Conservation (phyloP, 2,329 filamentous ascomycete genomes). For the Phyllosticta paracitricarpa region DNA sequence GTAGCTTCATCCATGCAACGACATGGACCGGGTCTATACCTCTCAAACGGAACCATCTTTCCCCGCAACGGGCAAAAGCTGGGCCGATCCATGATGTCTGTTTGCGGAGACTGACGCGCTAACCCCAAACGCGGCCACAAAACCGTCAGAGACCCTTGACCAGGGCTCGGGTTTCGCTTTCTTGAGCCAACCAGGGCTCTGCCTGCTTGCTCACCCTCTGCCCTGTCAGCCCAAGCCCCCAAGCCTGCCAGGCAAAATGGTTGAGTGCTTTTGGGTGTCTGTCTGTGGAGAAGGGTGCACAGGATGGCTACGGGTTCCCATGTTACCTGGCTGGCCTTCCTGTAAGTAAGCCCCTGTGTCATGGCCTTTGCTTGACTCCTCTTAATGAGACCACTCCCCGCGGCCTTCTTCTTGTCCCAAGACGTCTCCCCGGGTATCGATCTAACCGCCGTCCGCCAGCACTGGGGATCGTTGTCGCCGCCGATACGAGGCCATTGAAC, state of each 20-base stretch:
- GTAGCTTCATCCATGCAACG: neutral
- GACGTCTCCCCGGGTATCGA: neutral
- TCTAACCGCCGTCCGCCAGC: neutral
- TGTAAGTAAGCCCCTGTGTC: slow-evolving; percentile 3
- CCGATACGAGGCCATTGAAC: neutral
- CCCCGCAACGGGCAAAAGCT: neutral
- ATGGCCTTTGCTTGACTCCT: slow-evolving; percentile 5
- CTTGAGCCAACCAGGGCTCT: neutral
- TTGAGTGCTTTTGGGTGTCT: neutral
- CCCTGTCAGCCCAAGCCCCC: neutral
- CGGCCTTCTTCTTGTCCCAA: neutral
- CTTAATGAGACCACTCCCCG: slow-evolving; percentile 6
- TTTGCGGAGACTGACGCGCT: neutral
- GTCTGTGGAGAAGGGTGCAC: neutral
- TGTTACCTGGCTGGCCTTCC: neutral
- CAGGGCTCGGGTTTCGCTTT: neutral
- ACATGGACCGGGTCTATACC: neutral
- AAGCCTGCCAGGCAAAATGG: neutral
- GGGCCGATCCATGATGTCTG: neutral
- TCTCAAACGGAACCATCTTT: neutral
- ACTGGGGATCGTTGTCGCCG: neutral
- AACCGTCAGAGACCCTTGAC: neutral
- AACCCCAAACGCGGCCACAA: neutral
- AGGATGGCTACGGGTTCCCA: neutral
- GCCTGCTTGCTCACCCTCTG: neutral